A percentile compares a stretch with the other conserved stretches of the same genome.
These are phyloP conservation scores for Williopsis jadinii DNA, from an alignment of 1,139 yeast genomes.

Conservation along the genomic window DNA sequence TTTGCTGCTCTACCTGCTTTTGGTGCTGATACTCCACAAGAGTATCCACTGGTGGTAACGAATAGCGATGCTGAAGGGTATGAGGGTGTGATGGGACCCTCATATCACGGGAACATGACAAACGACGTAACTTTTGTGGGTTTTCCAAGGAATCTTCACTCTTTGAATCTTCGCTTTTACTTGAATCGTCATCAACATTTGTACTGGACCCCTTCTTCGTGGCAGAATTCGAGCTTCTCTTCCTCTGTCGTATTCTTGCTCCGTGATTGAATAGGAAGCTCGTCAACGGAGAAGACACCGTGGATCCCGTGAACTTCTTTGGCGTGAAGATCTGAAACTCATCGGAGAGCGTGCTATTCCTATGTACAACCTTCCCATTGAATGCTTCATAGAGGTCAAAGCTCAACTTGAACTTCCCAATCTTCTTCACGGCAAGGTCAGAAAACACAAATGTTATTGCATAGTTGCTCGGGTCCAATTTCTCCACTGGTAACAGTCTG, in stretches of 20 bases:
- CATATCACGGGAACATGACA: too few species aligned
- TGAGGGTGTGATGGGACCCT: too few species aligned
- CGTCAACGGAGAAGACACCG: slow-evolving; percentile 22
- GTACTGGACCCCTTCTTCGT: background rate
- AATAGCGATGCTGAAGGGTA: too few species aligned
- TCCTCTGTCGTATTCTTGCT: slow-evolving; percentile 24
- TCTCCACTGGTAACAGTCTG: slow-evolving; percentile 13
- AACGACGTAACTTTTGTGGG: background rate
- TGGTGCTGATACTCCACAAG: too few species aligned
- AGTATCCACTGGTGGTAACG: too few species aligned
- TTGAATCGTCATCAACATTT: slow-evolving; percentile 2
- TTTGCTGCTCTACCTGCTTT: too few species aligned
- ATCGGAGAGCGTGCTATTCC: slow-evolving; percentile 12
- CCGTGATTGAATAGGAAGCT: slow-evolving; percentile 23
- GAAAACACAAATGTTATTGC: slow-evolving; percentile 24
- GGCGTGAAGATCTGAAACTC: slow-evolving; percentile 23
- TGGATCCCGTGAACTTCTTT: slow-evolving; percentile 25
- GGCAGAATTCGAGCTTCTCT: slow-evolving; percentile 5
- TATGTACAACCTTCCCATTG: slow-evolving; percentile 17
- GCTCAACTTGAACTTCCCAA: slow-evolving; percentile 20
- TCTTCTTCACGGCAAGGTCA: slow-evolving; percentile 22
- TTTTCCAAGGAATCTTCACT: background rate
- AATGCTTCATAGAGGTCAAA: slow-evolving; percentile 22
- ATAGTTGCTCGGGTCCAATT: slow-evolving; percentile 12
- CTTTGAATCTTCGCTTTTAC: slow-evolving; percentile 1